A percentile compares a stretch with the other conserved stretches of the same genome.
phyloP scores from a whole-genome alignment of 2,329 filamentous ascomycete genomes.

The Pseudogymnoascus sp. region DNA sequence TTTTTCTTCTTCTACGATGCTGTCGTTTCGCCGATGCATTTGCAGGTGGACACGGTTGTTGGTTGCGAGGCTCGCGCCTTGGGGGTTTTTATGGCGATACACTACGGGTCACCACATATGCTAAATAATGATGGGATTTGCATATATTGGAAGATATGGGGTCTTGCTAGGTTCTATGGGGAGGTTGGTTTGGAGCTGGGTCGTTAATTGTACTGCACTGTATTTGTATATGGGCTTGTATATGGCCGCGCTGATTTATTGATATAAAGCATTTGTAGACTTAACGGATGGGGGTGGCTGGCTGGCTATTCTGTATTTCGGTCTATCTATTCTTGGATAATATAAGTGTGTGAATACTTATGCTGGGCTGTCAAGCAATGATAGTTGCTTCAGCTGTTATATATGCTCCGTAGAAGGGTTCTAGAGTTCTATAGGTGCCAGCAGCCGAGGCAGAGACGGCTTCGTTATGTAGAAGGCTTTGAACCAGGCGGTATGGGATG shows the following conservation, averaged over 20 bases:
- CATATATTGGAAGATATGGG: conserved; percentile 1
- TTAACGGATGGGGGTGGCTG: neutral
- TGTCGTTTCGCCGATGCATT: neutral
- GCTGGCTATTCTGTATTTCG: neutral
- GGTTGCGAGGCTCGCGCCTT: neutral
- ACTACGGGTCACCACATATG: neutral
- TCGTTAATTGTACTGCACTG: neutral
- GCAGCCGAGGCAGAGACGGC: neutral
- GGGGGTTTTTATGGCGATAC: neutral
- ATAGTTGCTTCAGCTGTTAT: neutral
- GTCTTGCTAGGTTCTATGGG: neutral
- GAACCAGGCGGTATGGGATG: neutral
- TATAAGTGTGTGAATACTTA: neutral
- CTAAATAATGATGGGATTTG: neutral
- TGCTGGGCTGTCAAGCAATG: neutral
- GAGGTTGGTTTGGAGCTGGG: neutral
- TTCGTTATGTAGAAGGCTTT: neutral
- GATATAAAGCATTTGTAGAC: neutral
- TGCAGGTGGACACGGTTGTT: neutral
- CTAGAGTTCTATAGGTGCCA: neutral
- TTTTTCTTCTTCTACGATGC: neutral
- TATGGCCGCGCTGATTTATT: neutral
- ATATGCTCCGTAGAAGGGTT: neutral
- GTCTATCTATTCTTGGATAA: neutral
- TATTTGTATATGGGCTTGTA: neutral